Evolutionary conservation across 1,139 yeast genomes (phyloP), one percentile per base, ranked within the genome.

Genomic region (Kurtzmaniella quercitrusa): DNA sequence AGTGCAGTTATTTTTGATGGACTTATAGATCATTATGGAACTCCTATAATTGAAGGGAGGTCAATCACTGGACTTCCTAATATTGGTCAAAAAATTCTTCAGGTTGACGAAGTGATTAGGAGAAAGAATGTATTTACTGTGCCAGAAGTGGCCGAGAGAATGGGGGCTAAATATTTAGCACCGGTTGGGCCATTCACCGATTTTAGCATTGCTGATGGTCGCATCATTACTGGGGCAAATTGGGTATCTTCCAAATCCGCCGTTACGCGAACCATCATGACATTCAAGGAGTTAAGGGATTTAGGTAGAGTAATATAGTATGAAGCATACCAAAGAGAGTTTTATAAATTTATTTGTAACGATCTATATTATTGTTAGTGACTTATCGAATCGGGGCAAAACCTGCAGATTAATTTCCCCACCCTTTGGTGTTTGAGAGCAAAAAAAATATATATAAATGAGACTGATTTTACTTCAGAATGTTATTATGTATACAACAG

Each of bases 191-290:
- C 57, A 8, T 55, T 54, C 48, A 58, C 39, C 12, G 52, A 51
- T 28, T 56, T 51, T 38, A 30, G 50, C 5, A 48, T 55, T 12
- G 44, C 43, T 7, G 60, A 56, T 38, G 59, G 57, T 4, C 48
- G 50, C 33, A 38, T 56, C 36, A 56, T 56, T 15, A 56, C 61
- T 8, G 60, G 61, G 9, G 55, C 47, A 11, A 57, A 56, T 48
- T 56, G 57, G 7, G 50, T 48, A 12, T 50, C 56, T 8, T 57
- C 58, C 12, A 38, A 41, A 5, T 50, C 53, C 18, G 51, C 57
- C 28, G 59, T 56, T 21, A 38, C 42, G 12, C 49, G 50, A 40
- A 50, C 54, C 9, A 32, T 55, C 19, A 45, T 32, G 8, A 39
- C 21, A 3, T 28, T 36, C 7, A 40, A 21, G 22, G 42, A 40